Evolutionary conservation across 306 rosid genomes (phyloP).

Genomic region (Abrus pulchellus): DNA sequence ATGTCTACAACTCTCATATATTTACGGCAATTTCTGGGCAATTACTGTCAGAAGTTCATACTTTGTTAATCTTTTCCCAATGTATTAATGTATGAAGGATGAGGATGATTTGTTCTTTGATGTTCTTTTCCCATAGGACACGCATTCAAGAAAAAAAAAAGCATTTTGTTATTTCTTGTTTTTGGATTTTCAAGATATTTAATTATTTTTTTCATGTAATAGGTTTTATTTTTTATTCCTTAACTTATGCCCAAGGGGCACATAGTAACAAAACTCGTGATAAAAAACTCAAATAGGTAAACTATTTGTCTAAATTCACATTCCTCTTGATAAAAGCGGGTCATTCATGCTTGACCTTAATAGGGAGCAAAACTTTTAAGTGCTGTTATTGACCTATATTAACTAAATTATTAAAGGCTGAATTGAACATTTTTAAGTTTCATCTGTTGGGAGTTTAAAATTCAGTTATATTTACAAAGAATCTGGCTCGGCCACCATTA

Average conservation of each 20-base stretch:
- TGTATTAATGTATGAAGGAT: neutral
- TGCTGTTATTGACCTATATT: neutral
- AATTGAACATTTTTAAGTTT: slow-evolving; percentile 20
- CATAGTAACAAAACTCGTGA: neutral
- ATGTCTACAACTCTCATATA: slow-evolving; percentile 20
- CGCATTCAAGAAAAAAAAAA: neutral
- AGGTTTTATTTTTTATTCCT: neutral
- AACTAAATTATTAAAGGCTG: slow-evolving; percentile 3
- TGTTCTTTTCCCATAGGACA: neutral
- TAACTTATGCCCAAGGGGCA: neutral
- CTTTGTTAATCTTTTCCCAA: slow-evolving; percentile 15
- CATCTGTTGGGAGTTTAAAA: slow-evolving; percentile 1
- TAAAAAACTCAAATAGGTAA: slow-evolving; percentile 6
- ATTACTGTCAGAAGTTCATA: neutral
- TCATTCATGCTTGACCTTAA: slow-evolving; percentile 4
- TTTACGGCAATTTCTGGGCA: neutral
- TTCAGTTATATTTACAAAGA: slow-evolving; percentile 9
- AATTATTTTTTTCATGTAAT: neutral
- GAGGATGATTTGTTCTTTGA: neutral
- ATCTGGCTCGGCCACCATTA: slow-evolving; percentile 30
- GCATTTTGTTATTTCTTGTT: neutral
- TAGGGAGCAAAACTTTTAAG: neutral
- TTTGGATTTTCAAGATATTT: slow-evolving; percentile 20
- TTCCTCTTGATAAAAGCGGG: slow-evolving; percentile 9
- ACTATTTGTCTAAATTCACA: slow-evolving; percentile 7